Percentiles rank a stretch among this genome's conserved stretches.
phyloP scores from a whole-genome alignment of 192 early-diverging fungal species.

The Thamnidium elegans region DNA sequence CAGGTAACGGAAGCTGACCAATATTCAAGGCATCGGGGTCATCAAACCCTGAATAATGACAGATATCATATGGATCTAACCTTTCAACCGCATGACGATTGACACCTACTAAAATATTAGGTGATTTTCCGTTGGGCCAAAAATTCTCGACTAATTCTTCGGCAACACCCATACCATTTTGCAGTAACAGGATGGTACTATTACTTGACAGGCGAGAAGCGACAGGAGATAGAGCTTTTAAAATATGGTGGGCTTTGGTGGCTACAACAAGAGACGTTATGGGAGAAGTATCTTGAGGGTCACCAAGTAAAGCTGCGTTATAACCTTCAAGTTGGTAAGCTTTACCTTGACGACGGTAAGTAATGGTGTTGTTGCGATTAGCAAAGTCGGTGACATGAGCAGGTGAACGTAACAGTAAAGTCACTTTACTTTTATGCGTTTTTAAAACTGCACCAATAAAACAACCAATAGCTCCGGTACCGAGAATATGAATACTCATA shows the following conservation, averaged over 20 bases:
- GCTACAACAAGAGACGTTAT: constrained; percentile 53
- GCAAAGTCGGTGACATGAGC: constrained; percentile 16
- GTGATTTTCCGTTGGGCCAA: constrained; percentile 2
- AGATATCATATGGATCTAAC: constrained; percentile 22
- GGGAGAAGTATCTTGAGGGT: not conserved
- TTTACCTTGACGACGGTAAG: constrained; percentile 7
- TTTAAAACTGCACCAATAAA: constrained; percentile 59
- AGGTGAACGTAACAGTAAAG: constrained; percentile 50
- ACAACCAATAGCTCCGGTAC: constrained; percentile 68
- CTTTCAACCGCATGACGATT: constrained; percentile 29
- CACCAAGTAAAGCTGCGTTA: not conserved
- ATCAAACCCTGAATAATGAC: constrained; percentile 24
- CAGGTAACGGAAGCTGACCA: not conserved
- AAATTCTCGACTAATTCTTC: constrained; percentile 41
- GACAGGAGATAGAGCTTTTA: constrained; percentile 44
- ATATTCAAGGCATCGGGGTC: constrained; percentile 8
- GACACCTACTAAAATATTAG: constrained; percentile 20
- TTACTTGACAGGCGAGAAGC: constrained; percentile 35
- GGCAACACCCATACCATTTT: constrained; percentile 64
- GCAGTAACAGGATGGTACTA: constrained; percentile 54
- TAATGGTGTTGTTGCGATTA: constrained; percentile 12
- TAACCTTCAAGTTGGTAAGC: not conserved
- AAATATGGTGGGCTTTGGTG: constrained; percentile 62
- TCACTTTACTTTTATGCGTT: constrained; percentile 44
- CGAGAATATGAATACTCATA: constrained; percentile 59